Evolutionary conservation across 352 stramenopile species (phyloP).

Genomic region (Globisporangium yorkense): DNA sequence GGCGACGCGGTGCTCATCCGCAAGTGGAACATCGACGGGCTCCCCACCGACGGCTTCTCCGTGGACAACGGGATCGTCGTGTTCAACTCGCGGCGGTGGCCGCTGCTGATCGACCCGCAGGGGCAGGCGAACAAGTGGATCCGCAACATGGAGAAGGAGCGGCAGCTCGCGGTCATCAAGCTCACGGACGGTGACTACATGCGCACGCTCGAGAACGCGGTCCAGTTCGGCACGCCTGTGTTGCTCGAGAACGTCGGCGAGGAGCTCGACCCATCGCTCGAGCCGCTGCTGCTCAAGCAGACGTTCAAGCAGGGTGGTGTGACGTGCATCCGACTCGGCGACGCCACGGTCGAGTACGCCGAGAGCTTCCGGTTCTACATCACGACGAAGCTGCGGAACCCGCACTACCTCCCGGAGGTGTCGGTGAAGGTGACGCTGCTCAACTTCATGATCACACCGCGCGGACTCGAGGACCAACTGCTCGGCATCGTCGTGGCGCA

Average conservation of each 20-base stretch:
- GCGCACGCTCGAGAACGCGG: conserved; percentile 88
- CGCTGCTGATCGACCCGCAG: conserved; percentile 94
- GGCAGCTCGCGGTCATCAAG: conserved; percentile 92
- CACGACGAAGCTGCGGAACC: conserved; percentile 91
- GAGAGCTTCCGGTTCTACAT: conserved; percentile 94
- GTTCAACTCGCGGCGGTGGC: conserved; percentile 92
- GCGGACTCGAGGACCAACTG: conserved; percentile 90
- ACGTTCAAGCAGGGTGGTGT: conserved; percentile 93
- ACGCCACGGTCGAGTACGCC: conserved; percentile 90
- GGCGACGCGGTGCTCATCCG: conserved; percentile 89
- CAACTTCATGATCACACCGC: conserved; percentile 95
- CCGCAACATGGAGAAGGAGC: conserved; percentile 90
- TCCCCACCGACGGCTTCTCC: conserved; percentile 91
- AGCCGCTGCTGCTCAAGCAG: conserved; percentile 91
- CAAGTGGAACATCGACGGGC: conserved; percentile 93
- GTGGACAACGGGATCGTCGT: conserved; percentile 95
- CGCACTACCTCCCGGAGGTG: conserved; percentile 92
- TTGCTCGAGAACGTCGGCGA: conserved; percentile 91
- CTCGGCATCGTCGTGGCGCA: conserved; percentile 90
- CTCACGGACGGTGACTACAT: conserved; percentile 92
- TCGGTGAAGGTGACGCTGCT: conserved; percentile 92
- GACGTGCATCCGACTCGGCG: conserved; percentile 90
- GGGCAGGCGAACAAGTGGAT: conserved; percentile 96
- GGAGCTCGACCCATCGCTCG: conserved; percentile 89
- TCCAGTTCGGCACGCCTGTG: conserved; percentile 91